Evolutionary conservation across 352 stramenopile species (phyloP).

Genomic region (Pilasporangium apinafurcum): DNA sequence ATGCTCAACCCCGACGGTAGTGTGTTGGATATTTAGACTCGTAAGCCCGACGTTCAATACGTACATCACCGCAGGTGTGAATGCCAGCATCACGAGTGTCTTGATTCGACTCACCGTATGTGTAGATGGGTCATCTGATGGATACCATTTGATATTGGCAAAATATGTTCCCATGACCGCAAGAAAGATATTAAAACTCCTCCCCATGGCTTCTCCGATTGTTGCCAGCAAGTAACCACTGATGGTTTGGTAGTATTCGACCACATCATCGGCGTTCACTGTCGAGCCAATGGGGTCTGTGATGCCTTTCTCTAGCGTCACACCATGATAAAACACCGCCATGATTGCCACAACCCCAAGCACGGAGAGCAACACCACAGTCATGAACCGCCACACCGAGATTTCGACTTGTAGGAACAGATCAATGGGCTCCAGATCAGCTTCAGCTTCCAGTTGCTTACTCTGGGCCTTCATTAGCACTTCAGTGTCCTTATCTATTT

Average conservation of each 20-base stretch:
- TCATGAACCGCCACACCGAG: slow-evolving; percentile 10
- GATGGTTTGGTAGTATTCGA: slow-evolving; percentile 27
- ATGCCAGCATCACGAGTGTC: slow-evolving; percentile 14
- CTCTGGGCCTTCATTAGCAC: too few relatives aligned
- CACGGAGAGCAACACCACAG: slow-evolving; percentile 11
- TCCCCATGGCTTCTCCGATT: slow-evolving; percentile 16
- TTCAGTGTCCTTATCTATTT: too few relatives aligned
- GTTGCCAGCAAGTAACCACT: slow-evolving; percentile 25
- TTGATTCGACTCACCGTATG: slow-evolving; percentile 17
- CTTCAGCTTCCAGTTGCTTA: too few relatives aligned
- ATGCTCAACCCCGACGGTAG: slow-evolving; percentile 16
- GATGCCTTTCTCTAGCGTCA: slow-evolving; percentile 20
- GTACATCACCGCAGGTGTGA: slow-evolving; percentile 26
- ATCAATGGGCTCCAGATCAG: too few relatives aligned
- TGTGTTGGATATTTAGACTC: slow-evolving; percentile 27
- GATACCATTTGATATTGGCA: slow-evolving; percentile 23
- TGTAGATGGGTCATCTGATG: slow-evolving; percentile 13
- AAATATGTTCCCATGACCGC: slow-evolving; percentile 31
- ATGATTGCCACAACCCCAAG: slow-evolving; percentile 19
- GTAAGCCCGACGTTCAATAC: slow-evolving; percentile 31
- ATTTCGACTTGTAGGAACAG: slow-evolving; percentile 11
- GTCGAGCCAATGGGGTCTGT: slow-evolving; percentile 23
- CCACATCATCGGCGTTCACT: slow-evolving; percentile 16
- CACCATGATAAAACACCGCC: slow-evolving; percentile 14
- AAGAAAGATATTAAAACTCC: slow-evolving; percentile 26